phyloP scores from a whole-genome alignment of 768 basidiomycete genomes.

The Suillus ampliporus region DNA sequence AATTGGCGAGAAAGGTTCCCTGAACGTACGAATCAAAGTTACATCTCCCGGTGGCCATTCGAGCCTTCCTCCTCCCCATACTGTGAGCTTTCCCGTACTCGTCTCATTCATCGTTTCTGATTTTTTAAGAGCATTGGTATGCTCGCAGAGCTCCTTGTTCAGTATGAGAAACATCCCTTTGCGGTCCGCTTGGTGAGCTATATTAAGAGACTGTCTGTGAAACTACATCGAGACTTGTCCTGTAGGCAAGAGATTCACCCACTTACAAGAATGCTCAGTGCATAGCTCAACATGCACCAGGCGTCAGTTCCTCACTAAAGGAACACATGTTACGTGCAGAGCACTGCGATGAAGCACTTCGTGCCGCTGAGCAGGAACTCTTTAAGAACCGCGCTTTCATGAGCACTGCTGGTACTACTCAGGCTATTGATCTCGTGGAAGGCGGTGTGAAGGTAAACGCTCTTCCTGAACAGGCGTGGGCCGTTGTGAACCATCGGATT shows the following conservation, averaged over 20 bases:
- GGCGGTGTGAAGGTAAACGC: constrained; percentile 79
- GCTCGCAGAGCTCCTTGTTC: constrained; percentile 68
- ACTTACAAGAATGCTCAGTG: constrained; percentile 71
- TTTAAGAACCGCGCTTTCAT: constrained; percentile 27
- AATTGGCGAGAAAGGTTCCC: constrained; percentile 73
- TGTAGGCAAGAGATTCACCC: constrained; percentile 59
- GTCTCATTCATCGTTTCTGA: constrained; percentile 7
- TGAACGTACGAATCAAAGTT: constrained; percentile 64
- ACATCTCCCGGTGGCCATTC: constrained; percentile 78
- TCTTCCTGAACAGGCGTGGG: constrained; percentile 74
- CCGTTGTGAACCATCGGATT: constrained; percentile 75
- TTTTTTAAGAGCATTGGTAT: constrained; percentile 78
- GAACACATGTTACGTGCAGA: constrained; percentile 46
- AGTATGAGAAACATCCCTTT: constrained; percentile 71
- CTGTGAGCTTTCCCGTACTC: constrained; percentile 44
- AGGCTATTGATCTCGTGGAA: constrained; percentile 73
- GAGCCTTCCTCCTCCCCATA: constrained; percentile 80
- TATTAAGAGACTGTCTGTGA: constrained; percentile 21
- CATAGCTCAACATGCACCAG: constrained; percentile 62
- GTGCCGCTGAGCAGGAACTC: constrained; percentile 5
- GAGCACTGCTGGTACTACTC: constrained; percentile 68
- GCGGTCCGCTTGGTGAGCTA: constrained; percentile 51
- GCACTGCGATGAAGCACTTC: constrained; percentile 12
- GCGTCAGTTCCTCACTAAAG: constrained; percentile 53
- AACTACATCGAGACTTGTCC: not conserved